Evolutionary conservation across 257 asterid genomes (phyloP), one percentile per base, ranked within the genome.

Genomic region (Lycium barbarum): DNA sequence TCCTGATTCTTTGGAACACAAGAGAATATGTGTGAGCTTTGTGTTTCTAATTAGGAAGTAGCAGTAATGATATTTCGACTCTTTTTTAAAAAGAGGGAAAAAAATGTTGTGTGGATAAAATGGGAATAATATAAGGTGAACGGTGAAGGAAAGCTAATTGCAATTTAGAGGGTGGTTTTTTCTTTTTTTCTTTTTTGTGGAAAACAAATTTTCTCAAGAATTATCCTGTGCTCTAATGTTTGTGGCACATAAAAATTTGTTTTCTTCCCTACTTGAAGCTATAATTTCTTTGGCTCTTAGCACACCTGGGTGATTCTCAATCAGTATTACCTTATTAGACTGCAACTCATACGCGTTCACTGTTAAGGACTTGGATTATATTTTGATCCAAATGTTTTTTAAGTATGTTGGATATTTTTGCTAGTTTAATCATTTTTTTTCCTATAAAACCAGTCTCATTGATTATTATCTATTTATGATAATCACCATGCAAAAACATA

Each of bases 181-280:
- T 20, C 2, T 5, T 0, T 5, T 20, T 4, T 5, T 0, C 1
- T 3, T 45, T 82, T 85, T 84, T 79, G 89, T 88, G 90, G 89
- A 71, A 83, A 83, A 71, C 67, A 58, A 1, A 83, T 63, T 87
- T 88, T 92, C 59, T 83, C 87, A 89, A 86, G 89, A 89, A 78
- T 92, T 85, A 88, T 91, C 90, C 84, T 4, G 1, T 81, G 84
- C 84, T 92, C 90, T 91, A 84, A 79, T 90, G 22, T 85, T 61
- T 93, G 99, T 93, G 99, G 99, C 86, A 89, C 82, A 90, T 62
- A 84, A 82, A 40, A 85, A 83, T 80, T 58, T 58, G 71, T 7
- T 47, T 12, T 26, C 70, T 76, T 3, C 45, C 26, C 54, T 18
- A 68, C n/a, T 83, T 40, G 62, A 51, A 55, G 38, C 54, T 38